Conservation (phyloP, 176 grass and related monocot genomes). For the Raddia distichophylla region DNA sequence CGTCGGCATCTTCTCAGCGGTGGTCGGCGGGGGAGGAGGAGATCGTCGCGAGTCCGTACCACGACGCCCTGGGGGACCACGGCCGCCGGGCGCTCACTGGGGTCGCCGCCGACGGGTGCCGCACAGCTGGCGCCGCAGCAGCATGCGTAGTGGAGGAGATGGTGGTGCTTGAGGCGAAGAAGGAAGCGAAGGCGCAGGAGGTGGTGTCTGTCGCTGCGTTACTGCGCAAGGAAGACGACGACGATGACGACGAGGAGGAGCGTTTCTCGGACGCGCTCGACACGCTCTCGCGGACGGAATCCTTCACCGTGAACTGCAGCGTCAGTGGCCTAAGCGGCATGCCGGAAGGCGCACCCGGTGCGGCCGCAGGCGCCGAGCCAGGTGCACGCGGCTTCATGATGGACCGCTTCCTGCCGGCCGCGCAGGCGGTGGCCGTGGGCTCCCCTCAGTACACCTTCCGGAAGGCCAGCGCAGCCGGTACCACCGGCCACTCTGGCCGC, state of each 20-base stretch:
- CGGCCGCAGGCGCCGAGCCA: conserved; percentile 32
- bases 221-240: conserved; percentile 21
- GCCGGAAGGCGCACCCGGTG: conserved; percentile 1
- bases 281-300: conserved; percentile 75
- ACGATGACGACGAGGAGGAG: conserved; percentile 61
- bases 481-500: conserved; percentile 34
- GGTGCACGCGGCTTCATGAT: conserved; percentile 75
- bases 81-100: background rate
- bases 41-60: conserved; percentile 29
- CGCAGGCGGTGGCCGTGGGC: conserved; percentile 75
- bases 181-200: conserved; percentile 20
- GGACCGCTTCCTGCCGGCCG: conserved; percentile 79
- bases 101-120: background rate
- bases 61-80: conserved; percentile 32
- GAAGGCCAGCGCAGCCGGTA: conserved; percentile 36
- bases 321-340: conserved; percentile 85
- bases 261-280: conserved; percentile 92
- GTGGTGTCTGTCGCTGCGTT: conserved; percentile 9
- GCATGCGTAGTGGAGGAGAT: conserved; percentile 11
- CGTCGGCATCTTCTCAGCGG: background rate
- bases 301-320: conserved; percentile 93
- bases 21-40: conserved; percentile 38
- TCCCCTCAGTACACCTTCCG: conserved; percentile 88
- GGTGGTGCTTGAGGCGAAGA: background rate
- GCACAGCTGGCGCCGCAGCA: background rate